Evolutionary conservation across 768 basidiomycete genomes (phyloP), one percentile per base, ranked within the genome.

Genomic region (Rossbeevera mucosa): DNA sequence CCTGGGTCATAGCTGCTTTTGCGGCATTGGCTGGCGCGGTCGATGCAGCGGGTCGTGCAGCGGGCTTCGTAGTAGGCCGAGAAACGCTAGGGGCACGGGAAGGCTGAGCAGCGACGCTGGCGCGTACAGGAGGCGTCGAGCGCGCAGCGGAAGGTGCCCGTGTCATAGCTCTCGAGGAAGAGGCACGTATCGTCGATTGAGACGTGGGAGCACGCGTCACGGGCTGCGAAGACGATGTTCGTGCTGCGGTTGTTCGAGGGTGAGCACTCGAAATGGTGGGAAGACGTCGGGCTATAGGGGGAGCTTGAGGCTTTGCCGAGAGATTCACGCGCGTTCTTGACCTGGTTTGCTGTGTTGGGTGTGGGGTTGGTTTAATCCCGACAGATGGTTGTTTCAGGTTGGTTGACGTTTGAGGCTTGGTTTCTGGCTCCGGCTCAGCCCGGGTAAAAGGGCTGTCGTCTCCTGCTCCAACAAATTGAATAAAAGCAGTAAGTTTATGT

Each of bases 361-460:
- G 65, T 14, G 29, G 33, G 16, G 24, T 28, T 12, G 43, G 49
- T 18, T 50, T 55, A 16, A 8, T 36, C 38, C 41, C 14, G 7
- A 43, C 4, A 22, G 52, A 24, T 36, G 8, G 53, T 28, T 26
- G 51, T 46, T 44, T 50, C 2, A 11, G 18, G 13, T 18, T 38
- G n/a, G 56, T 24, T 28, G 41, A 36, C 3, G 56, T 42, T 44
- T 53, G 54, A 9, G 53, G 41, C 50, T 64, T 59, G 44, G 36
- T 21, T 44, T 26, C 44, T 12, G 26, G 43, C 18, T 47, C 28
- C 13, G 51, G 36, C 30, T 60, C 62, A 9, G 48, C 38, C 22
- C 46, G 57, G 11, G 55, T 57, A 48, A 68, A 70, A 5, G 65
- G 67, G 44, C 63, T 46, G 28, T 70, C 69, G 38, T 70, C 69